Evolutionary conservation across 257 asterid genomes (phyloP), one percentile per base, ranked within the genome.

Genomic region (Ophiorrhiza pumila): DNA sequence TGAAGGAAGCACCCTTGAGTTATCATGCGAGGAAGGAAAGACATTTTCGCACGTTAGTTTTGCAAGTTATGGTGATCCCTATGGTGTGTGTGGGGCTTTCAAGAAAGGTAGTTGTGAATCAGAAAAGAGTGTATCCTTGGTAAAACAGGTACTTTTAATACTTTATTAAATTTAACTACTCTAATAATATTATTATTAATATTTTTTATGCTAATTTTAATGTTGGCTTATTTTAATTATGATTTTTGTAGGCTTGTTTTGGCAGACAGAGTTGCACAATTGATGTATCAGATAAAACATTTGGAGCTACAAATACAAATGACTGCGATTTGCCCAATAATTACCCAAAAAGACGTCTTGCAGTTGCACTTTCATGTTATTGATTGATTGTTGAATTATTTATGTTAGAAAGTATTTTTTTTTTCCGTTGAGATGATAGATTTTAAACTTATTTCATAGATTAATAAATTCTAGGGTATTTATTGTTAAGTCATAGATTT

Each of bases 61-160:
- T 32, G 86, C 84, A 23, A 83, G 86, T 71, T 83, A 66, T 25
- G 86, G 84, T 12, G 18, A 67, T 60, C 76, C 78, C 32, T 49
- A 49, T 1, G 79, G 71, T 8, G 7, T 64, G 0, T 31, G 64
- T 67, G 82, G 79, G 46, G 55, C 70, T 22, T 74, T 73, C 32
- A 5, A 22, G 9, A 53, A 37, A 62, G 78, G 83, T 58, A 46
- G 52, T 23, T 79, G 77, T 69, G 56, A 79, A 1, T 55, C 83
- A 20, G 27, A 67, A 23, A 73, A 59, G 46, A 78, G 77, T 35
- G 18, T 50, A 59, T 46, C 79, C 2, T 55, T 69, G 2, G 42
- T 79, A 1, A 15, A 65, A 73, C 1, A 50, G 39, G 79, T 73
- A 76, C 46, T n/a, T n/a, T n/a, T n/a, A n/a, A n/a, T n/a, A n/a